Evolutionary conservation across 2,329 filamentous ascomycete species (phyloP).

Genomic region (Metarhizium sp.): DNA sequence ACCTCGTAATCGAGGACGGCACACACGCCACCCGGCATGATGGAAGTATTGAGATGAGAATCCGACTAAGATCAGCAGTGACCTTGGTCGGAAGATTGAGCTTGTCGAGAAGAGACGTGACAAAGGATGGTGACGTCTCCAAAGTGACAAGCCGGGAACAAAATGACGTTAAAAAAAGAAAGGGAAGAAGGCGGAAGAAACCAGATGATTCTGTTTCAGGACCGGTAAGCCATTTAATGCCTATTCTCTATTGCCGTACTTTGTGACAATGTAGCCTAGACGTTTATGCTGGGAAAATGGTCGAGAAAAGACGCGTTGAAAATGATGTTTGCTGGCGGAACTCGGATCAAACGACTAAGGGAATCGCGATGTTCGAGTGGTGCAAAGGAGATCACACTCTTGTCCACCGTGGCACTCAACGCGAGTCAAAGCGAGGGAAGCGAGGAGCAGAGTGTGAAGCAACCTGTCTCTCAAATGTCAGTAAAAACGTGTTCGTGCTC

Average conservation of each 20-base stretch:
- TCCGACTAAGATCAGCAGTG: slow-evolving; percentile 30
- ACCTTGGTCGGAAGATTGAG: slow-evolving; percentile 26
- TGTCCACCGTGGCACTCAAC: neutral
- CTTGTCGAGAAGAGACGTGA: slow-evolving; percentile 8
- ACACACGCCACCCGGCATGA: slow-evolving; percentile 74
- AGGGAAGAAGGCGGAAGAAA: slow-evolving; percentile 4
- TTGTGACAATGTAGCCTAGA: slow-evolving; percentile 10
- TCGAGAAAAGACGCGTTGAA: neutral
- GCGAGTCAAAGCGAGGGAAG: neutral
- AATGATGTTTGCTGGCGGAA: neutral
- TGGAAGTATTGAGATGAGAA: slow-evolving; percentile 24
- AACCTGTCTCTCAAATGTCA: neutral
- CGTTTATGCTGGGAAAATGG: slow-evolving; percentile 1
- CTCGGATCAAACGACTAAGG: neutral
- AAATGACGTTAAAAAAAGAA: neutral
- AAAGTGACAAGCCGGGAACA: neutral
- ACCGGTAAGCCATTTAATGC: slow-evolving; percentile 25
- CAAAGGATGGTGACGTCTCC: neutral
- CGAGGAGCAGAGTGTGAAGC: neutral
- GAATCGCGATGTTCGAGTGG: slow-evolving; percentile 1
- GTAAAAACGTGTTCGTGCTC: neutral
- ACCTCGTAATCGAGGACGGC: slow-evolving; percentile 95
- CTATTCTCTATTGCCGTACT: slow-evolving; percentile 11
- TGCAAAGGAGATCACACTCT: neutral
- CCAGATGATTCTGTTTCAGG: slow-evolving; percentile 12